A percentile compares a stretch with the other conserved stretches of the same genome.
Evolutionary conservation across 2,329 filamentous ascomycete species (phyloP).

Genomic region (Hymenoscyphus repandus): DNA sequence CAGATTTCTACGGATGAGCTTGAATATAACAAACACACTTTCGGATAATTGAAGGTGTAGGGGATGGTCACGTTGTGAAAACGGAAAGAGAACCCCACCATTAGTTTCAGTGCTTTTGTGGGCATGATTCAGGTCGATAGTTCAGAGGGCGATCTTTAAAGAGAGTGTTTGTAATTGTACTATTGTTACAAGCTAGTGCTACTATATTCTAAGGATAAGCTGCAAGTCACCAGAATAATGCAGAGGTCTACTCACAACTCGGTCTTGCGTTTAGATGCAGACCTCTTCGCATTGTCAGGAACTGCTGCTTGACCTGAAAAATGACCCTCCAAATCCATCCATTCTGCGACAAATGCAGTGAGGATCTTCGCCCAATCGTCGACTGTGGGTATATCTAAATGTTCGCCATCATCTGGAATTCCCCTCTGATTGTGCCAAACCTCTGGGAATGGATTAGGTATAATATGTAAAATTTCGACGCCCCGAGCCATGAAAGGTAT

Average conservation of each 20-base stretch:
- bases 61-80: too few relatives aligned
- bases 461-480: conserved; percentile 84
- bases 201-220: conserved; percentile 16
- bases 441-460: conserved; percentile 72
- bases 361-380: conserved; percentile 85
- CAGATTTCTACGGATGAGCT: too few relatives aligned
- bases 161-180: neutral
- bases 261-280: conserved; percentile 14
- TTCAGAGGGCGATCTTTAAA: too few relatives aligned
- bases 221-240: conserved; percentile 8
- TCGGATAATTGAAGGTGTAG: too few relatives aligned
- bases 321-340: conserved; percentile 66
- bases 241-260: conserved; percentile 30
- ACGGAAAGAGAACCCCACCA: too few relatives aligned
- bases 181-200: conserved; percentile 8
- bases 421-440: conserved; percentile 78
- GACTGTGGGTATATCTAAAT: conserved; percentile 74
- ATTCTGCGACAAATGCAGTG: conserved; percentile 81
- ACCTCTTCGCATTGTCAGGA: conserved; percentile 15
- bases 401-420: conserved; percentile 65
- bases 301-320: conserved; percentile 18
- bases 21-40: too few relatives aligned
- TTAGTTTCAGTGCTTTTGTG: too few relatives aligned
- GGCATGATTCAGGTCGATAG: too few relatives aligned
- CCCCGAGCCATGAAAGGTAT: conserved; percentile 83